Base-by-base conservation (phyloP, 208 protist species). In the Leishmania guyanensis region DNA sequence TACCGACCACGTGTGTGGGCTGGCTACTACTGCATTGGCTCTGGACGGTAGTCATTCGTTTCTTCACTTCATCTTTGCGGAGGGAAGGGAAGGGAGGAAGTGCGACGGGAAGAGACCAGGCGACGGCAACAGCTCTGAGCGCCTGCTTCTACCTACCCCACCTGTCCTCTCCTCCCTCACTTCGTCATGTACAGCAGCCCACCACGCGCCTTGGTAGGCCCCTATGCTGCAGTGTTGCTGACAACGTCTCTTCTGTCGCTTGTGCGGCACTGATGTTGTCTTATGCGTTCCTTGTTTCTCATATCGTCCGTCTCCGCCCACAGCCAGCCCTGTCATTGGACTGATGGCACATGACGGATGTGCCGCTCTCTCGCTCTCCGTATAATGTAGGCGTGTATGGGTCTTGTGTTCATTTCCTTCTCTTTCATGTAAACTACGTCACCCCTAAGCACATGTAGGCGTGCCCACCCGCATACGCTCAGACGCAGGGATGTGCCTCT, bases 21-120 rank as follows among this genome's bases (percentile, higher is more conserved):
- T 2, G 95, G 91, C 2, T 98, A 96, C 87, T 95, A 90, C 83
- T 94, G 92, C 80, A 78, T 97, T 33, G 94, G 94, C 22, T 86
- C 88, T 33, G 93, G 92, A 2, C 86, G 83, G 83, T 88, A 86
- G 72, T 54, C 51, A n/a, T 20, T 69, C 33, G 5, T n/a, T 26
- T 17, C 56, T 17, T 78, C 72, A 4, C 33, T 50, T 78, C 0
- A n/a, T 78, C 46, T 64, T 22, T 62, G 8, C 33, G 73, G 29
- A 26, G 53, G 48, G 14, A 14, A 43, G 72, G 26, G 29, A 50
- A 51, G 46, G 22, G 43, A n/a, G 12, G 29, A 46, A 16, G 14
- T 16, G 68, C 53, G 43, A 39, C 16, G 36, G 36, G 36, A 26
- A 5, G 17, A 65, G 53, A 62, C 20, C 56, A 39, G 29, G 26